phyloP scores from a whole-genome alignment of 2,329 filamentous ascomycete genomes.

The Capronia epimyces region DNA sequence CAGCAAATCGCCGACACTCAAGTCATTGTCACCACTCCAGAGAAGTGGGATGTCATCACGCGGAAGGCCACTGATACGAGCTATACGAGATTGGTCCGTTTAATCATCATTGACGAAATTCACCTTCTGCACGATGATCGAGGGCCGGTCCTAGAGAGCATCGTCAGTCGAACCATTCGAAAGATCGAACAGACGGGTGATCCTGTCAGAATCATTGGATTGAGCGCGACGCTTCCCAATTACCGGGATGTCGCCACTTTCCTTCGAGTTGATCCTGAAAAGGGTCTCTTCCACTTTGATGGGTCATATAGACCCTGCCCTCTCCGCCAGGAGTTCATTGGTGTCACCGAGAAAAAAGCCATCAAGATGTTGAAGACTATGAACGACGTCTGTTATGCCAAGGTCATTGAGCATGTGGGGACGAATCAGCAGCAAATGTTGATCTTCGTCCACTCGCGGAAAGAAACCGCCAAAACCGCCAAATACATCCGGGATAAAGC shows the following conservation, averaged over 20 bases:
- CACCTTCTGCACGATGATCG: constrained; percentile 96
- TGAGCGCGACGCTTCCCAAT: constrained; percentile 93
- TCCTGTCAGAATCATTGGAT: constrained; percentile 80
- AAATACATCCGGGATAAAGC: constrained; percentile 95
- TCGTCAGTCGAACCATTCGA: constrained; percentile 88
- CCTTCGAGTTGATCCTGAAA: constrained; percentile 76
- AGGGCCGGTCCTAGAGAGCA: constrained; percentile 93
- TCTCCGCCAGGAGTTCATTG: constrained; percentile 92
- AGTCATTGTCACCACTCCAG: constrained; percentile 94
- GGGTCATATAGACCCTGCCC: constrained; percentile 90
- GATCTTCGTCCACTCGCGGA: constrained; percentile 96
- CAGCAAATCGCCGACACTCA: constrained; percentile 97
- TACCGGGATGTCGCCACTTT: constrained; percentile 96
- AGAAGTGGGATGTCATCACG: constrained; percentile 99
- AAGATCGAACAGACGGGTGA: constrained; percentile 92
- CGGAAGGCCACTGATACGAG: constrained; percentile 94
- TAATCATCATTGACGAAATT: constrained; percentile 97
- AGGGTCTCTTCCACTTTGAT: constrained; percentile 93
- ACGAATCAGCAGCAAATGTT: constrained; percentile 94
- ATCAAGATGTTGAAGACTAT: constrained; percentile 99
- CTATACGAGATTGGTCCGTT: constrained; percentile 92
- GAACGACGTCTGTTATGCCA: constrained; percentile 98
- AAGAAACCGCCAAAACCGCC: constrained; percentile 96
- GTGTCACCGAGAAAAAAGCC: constrained; percentile 93
- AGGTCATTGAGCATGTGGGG: constrained; percentile 93